Evolutionary conservation across 345 rosid species (phyloP).

Genomic region (Bruguiera sexangula): DNA sequence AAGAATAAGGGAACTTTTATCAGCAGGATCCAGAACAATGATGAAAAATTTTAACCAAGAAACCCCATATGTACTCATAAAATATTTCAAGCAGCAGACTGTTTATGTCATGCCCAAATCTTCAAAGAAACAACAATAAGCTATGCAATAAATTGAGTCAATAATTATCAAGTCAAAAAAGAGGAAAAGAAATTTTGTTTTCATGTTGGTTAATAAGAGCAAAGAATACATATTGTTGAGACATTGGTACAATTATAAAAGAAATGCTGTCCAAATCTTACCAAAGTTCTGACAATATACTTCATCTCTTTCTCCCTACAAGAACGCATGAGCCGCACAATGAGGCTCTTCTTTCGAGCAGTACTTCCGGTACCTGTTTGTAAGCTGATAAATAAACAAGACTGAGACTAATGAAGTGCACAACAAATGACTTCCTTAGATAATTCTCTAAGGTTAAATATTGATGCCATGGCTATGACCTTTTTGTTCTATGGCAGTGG

Average conservation of each 20-base stretch:
- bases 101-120: too few species aligned
- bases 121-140: too few species aligned
- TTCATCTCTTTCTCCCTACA: conserved; percentile 91
- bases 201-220: background rate
- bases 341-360: conserved; percentile 67
- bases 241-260: background rate
- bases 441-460: background rate
- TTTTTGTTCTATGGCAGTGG: too few species aligned
- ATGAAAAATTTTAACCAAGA: too few species aligned
- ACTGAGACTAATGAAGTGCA: conserved; percentile 4
- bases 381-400: conserved; percentile 52
- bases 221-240: background rate
- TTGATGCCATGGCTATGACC: background rate
- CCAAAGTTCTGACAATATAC: conserved; percentile 85
- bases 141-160: background rate
- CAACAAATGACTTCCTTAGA: background rate
- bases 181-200: background rate
- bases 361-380: conserved; percentile 86
- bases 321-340: conserved; percentile 72
- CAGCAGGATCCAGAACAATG: too few species aligned
- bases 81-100: too few species aligned
- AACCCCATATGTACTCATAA: too few species aligned
- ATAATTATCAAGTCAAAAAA: background rate
- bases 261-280: conserved; percentile 28
- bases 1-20: too few species aligned